These are phyloP conservation scores for Neurospora pannonica DNA, from an alignment of 495 filamentous ascomycete species.

Conservation along the genomic window DNA sequence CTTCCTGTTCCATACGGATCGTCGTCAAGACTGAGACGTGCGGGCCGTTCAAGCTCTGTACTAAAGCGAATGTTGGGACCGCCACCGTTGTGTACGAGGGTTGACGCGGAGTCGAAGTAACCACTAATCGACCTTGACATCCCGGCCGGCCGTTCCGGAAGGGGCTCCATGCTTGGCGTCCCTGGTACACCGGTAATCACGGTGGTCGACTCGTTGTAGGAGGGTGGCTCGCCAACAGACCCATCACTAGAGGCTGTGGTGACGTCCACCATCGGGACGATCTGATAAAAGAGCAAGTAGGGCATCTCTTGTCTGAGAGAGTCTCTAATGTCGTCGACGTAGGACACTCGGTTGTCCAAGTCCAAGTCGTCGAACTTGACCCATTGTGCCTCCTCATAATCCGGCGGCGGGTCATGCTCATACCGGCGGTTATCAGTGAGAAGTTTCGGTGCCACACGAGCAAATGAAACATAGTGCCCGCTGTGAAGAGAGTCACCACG, in stretches of 20 bases:
- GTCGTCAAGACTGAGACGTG: slow-evolving; percentile 27
- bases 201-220: slow-evolving; percentile 41
- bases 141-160: slow-evolving; percentile 2
- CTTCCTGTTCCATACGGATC: slow-evolving; percentile 23
- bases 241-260: slow-evolving; percentile 44
- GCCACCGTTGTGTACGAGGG: slow-evolving; percentile 8
- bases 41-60: slow-evolving; percentile 24
- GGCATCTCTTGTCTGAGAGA: slow-evolving; percentile 75
- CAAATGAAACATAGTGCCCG: slow-evolving; percentile 83
- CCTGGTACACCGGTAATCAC: slow-evolving; percentile 5
- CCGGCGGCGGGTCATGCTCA: slow-evolving; percentile 38
- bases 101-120: slow-evolving; percentile 33
- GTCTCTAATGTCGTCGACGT: slow-evolving; percentile 68
- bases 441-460: slow-evolving; percentile 55
- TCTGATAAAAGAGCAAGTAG: slow-evolving; percentile 92
- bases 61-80: slow-evolving; percentile 32
- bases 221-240: slow-evolving; percentile 41
- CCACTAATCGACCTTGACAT: slow-evolving; percentile 29
- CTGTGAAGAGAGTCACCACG: slow-evolving; percentile 80
- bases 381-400: slow-evolving; percentile 62
- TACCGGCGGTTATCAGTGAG: slow-evolving; percentile 44
- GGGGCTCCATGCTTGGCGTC: slow-evolving; percentile 8
- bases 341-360: slow-evolving; percentile 46
- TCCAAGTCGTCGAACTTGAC: slow-evolving; percentile 85
- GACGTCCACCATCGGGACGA: slow-evolving; percentile 72